Percentiles rank a stretch among this genome's conserved stretches.
Evolutionary conservation across 73 alveolate genomes (phyloP).

Genomic region (Paraurostyla sp.): DNA sequence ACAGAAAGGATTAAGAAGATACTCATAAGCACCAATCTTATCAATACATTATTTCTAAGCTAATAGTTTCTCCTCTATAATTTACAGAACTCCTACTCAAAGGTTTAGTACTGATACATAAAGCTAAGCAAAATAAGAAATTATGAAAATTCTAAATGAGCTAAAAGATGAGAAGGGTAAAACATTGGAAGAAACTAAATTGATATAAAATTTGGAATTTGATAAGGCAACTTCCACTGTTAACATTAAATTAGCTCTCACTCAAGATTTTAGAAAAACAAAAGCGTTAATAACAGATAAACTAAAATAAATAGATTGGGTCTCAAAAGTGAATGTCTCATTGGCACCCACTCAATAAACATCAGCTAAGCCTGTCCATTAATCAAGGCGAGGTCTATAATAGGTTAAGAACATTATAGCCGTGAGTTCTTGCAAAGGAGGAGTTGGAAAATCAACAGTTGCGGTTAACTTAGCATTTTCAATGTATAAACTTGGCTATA

Average conservation of each 20-base stretch:
- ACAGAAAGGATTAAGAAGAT: neutral
- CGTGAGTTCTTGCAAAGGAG: constrained; percentile 95
- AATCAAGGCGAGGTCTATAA: constrained; percentile 68
- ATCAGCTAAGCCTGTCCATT: constrained; percentile 21
- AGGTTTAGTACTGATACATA: neutral
- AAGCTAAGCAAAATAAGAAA: neutral
- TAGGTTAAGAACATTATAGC: constrained; percentile 89
- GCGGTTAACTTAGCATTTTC: constrained; percentile 94
- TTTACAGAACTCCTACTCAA: neutral
- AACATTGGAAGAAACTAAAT: neutral
- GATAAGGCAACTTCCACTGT: neutral
- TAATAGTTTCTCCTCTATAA: neutral
- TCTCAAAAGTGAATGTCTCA: constrained; percentile 67
- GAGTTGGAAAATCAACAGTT: constrained; percentile 97
- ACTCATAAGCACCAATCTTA: neutral
- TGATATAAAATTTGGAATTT: constrained; percentile 9
- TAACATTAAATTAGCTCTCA: constrained; percentile 73
- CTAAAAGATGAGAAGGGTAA: constrained; percentile 47
- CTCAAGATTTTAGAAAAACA: constrained; percentile 85
- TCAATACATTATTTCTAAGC: neutral
- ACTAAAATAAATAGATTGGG: constrained; percentile 82
- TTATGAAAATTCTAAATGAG: neutral
- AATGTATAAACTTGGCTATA: constrained; percentile 79
- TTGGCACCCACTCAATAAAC: constrained; percentile 82
- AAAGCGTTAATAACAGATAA: constrained; percentile 74